Percentiles rank a stretch among this genome's conserved stretches.
phyloP scores from a whole-genome alignment of 148 eudicot genomes.

The Camellia sinensis region DNA sequence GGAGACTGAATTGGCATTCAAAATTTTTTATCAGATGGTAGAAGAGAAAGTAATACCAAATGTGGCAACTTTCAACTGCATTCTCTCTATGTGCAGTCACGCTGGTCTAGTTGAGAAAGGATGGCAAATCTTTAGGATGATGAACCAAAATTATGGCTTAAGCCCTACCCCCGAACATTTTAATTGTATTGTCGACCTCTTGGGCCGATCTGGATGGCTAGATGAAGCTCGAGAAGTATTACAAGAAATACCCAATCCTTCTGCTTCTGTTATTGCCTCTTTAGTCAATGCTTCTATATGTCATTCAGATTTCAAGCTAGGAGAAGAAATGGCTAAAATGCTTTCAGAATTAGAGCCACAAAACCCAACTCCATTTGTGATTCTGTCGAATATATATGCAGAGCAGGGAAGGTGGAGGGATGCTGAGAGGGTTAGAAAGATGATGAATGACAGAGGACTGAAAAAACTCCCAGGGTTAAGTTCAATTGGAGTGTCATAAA shows the following conservation, averaged over 20 bases:
- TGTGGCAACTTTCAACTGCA: constrained; percentile 49
- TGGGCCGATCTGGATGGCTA: constrained; percentile 65
- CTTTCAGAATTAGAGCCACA: constrained; percentile 54
- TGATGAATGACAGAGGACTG: constrained; percentile 42
- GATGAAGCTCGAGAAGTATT: constrained; percentile 58
- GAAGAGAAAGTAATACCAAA: constrained; percentile 53
- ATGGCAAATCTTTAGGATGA: constrained; percentile 49
- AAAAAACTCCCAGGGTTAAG: constrained; percentile 57
- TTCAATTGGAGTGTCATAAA: constrained; percentile 28
- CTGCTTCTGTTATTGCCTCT: constrained; percentile 51
- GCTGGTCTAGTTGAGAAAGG: constrained; percentile 56
- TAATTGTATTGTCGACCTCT: constrained; percentile 61
- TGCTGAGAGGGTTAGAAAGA: constrained; percentile 51
- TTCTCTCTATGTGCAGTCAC: constrained; percentile 68
- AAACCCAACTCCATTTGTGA: constrained; percentile 54
- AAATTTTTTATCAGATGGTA: constrained; percentile 59
- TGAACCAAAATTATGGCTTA: constrained; percentile 45
- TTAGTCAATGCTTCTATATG: constrained; percentile 62
- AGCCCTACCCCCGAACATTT: constrained; percentile 54
- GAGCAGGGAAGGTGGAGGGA: constrained; percentile 72
- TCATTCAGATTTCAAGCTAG: constrained; percentile 47
- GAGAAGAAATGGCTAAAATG: constrained; percentile 55
- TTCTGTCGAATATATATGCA: constrained; percentile 67
- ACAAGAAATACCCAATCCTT: constrained; percentile 36
- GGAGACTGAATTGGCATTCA: constrained; percentile 48